Conservation (phyloP, 1,284 basidiomycete species). For the Cronartium quercuum region DNA sequence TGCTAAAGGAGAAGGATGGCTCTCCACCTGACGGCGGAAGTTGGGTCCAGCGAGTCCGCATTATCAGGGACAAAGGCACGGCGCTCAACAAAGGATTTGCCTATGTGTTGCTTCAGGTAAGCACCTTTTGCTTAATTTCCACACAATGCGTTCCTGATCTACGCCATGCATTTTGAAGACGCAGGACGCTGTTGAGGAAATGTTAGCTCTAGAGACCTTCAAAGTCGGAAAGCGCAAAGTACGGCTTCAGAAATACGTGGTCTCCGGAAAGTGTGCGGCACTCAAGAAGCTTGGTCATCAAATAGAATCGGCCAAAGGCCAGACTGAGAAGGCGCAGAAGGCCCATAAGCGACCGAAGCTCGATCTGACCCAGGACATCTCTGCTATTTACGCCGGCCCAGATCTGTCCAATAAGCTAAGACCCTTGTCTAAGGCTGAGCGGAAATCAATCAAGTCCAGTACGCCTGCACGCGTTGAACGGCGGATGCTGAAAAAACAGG, state of each 20-base stretch:
- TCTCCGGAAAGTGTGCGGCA: conserved; percentile 7
- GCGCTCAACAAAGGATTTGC: conserved; percentile 32
- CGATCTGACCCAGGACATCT: conserved; percentile 3
- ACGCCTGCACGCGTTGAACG: conserved; percentile 73
- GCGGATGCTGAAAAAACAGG: conserved; percentile 65
- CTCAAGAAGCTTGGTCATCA: conserved; percentile 5
- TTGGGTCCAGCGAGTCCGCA: conserved; percentile 31
- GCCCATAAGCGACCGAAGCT: background rate
- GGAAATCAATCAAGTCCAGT: conserved; percentile 69
- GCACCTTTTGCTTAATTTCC: background rate
- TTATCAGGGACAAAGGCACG: conserved; percentile 32
- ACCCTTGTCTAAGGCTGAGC: conserved; percentile 71
- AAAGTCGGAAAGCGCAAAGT: conserved; percentile 36
- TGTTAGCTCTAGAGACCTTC: conserved; percentile 29
- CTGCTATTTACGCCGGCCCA: conserved; percentile 11
- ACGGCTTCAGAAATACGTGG: conserved; percentile 24
- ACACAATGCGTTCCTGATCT: background rate
- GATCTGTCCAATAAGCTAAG: conserved; percentile 18
- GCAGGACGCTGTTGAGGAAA: conserved; percentile 31
- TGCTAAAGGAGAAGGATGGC: conserved; percentile 12
- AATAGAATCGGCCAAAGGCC: background rate
- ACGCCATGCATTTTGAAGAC: background rate
- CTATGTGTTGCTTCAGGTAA: conserved; percentile 30
- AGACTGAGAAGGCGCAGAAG: background rate
- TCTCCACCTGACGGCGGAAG: conserved; percentile 2